Evolutionary conservation across 2,329 filamentous ascomycete species (phyloP).

Genomic region (Aureobasidium sp.): DNA sequence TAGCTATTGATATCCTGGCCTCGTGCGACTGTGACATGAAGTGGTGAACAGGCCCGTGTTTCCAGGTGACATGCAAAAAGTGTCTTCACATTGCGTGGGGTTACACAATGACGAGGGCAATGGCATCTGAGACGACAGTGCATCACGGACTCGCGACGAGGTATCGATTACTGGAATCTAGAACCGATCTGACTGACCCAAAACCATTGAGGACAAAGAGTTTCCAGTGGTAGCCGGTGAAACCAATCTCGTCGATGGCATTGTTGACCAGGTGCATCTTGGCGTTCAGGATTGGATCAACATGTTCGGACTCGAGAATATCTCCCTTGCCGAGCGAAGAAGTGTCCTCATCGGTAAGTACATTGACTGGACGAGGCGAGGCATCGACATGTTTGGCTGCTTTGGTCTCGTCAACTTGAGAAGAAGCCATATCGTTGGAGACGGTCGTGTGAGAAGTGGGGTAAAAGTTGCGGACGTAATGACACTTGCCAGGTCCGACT

Average conservation of each 20-base stretch:
- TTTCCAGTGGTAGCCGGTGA: constrained; percentile 50
- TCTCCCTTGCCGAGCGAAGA: constrained; percentile 35
- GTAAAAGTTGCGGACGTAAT: not conserved
- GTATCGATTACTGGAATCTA: too few relatives aligned
- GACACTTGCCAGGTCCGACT: not conserved
- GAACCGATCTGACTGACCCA: constrained; percentile 34
- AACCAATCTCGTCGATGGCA: constrained; percentile 50
- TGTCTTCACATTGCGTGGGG: not conserved
- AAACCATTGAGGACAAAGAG: constrained; percentile 57
- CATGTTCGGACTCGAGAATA: constrained; percentile 50
- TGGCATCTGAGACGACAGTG: not conserved
- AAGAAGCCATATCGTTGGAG: not conserved
- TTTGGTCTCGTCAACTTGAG: not conserved
- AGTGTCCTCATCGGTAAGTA: not conserved
- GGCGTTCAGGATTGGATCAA: constrained; percentile 55
- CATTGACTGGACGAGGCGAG: not conserved
- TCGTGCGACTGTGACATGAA: not conserved
- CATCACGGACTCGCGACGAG: too few relatives aligned
- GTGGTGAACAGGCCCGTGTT: not conserved
- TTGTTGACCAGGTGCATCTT: constrained; percentile 67
- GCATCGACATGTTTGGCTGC: not conserved
- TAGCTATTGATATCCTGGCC: not conserved
- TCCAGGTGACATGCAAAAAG: not conserved
- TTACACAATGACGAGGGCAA: too few relatives aligned
- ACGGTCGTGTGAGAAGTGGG: not conserved